Conservation (phyloP, 2,329 filamentous ascomycete species). For the Fulvia fulva region DNA sequence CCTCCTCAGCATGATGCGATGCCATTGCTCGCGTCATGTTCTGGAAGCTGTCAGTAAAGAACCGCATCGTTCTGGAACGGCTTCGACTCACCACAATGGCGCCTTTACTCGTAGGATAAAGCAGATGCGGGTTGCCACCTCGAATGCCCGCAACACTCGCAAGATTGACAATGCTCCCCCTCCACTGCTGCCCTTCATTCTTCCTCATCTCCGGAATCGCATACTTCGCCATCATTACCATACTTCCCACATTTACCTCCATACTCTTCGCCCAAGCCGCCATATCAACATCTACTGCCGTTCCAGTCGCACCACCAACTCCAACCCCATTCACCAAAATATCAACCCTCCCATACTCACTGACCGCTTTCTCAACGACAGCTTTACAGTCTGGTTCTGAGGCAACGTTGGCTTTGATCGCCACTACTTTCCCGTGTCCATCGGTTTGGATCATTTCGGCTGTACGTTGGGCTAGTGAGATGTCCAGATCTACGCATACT, state of each 20-base stretch:
- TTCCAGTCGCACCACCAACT: conserved; percentile 55
- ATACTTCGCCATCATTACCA: conserved; percentile 62
- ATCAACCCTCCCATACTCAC: conserved; percentile 54
- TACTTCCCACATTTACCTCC: conserved; percentile 60
- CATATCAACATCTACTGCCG: conserved; percentile 59
- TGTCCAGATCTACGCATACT: conserved; percentile 55
- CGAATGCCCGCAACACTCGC: conserved; percentile 57
- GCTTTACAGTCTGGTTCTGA: conserved; percentile 48
- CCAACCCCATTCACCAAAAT: conserved; percentile 65
- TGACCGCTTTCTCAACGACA: conserved; percentile 40
- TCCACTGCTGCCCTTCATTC: conserved; percentile 45
- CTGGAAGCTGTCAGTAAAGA: conserved; percentile 8
- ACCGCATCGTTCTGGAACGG: neutral
- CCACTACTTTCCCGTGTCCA: conserved; percentile 39
- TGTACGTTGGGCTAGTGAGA: conserved; percentile 50
- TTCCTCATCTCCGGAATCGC: conserved; percentile 56
- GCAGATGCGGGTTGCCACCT: conserved; percentile 51
- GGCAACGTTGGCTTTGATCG: conserved; percentile 54
- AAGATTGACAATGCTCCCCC: conserved; percentile 59
- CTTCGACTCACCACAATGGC: conserved; percentile 42
- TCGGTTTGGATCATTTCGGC: conserved; percentile 49
- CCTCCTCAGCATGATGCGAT: conserved; percentile 48
- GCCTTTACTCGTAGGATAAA: conserved; percentile 54
- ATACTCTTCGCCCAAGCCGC: conserved; percentile 54
- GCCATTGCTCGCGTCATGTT: conserved; percentile 57